Evolutionary conservation across 495 filamentous ascomycete genomes (phyloP).

Genomic region (Aspergillus steynii): DNA sequence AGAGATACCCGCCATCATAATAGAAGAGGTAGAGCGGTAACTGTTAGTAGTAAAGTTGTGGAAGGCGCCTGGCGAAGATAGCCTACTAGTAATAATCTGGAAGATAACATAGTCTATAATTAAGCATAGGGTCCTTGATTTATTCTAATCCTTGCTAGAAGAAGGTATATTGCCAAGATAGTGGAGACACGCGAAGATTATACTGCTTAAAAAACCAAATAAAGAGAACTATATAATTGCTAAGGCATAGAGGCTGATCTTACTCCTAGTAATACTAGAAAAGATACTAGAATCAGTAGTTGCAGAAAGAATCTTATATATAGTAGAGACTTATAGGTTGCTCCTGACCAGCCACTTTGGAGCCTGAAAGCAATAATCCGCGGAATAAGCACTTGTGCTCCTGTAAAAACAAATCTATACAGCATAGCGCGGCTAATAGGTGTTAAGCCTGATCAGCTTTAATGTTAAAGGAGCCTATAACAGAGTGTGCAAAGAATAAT

Average conservation of each 20-base stretch:
- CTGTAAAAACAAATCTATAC: conserved; percentile 24
- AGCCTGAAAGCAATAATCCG: conserved; percentile 1
- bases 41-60: conserved; percentile 9
- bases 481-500: conserved; percentile 32
- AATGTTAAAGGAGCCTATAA: conserved; percentile 47
- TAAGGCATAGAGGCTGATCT: conserved; percentile 24
- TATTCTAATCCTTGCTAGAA: conserved; percentile 18
- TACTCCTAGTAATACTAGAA: conserved; percentile 24
- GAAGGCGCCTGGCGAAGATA: too few relatives aligned
- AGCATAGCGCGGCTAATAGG: conserved; percentile 7
- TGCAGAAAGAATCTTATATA: conserved; percentile 27
- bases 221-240: conserved; percentile 19
- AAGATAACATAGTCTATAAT: conserved; percentile 30
- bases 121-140: conserved; percentile 23
- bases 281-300: conserved; percentile 32
- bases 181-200: conserved; percentile 17
- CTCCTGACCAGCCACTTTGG: conserved; percentile 16
- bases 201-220: conserved; percentile 30
- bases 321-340: conserved; percentile 21
- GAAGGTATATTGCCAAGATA: not conserved
- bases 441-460: conserved; percentile 36
- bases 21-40: not conserved
- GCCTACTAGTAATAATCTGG: conserved; percentile 21
- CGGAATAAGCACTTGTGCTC: conserved; percentile 25
- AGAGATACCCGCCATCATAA: not conserved